Conservation (phyloP, 2,329 filamentous ascomycete species). For the Plectosphaerella sp. region DNA sequence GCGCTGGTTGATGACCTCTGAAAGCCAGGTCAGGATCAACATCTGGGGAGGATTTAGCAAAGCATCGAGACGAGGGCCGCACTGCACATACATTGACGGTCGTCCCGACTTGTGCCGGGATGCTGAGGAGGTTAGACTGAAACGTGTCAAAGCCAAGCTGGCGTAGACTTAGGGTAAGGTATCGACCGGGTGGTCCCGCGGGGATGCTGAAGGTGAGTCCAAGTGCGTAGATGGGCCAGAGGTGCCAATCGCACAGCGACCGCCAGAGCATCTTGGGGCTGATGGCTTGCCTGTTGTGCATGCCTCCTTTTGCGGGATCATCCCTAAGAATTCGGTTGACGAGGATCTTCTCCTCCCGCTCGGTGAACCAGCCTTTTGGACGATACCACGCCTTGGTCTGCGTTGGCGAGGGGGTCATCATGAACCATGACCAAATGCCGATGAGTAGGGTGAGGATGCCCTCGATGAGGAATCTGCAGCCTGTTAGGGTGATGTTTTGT, state of each 20-base stretch:
- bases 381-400: conserved; percentile 29
- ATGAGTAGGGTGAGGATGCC: conserved; percentile 14
- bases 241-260: conserved; percentile 48
- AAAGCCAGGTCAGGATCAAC: conserved; percentile 39
- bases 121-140: conserved; percentile 45
- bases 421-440: conserved; percentile 18
- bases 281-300: conserved; percentile 56
- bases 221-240: conserved; percentile 52
- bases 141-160: conserved; percentile 47
- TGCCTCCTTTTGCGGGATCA: conserved; percentile 51
- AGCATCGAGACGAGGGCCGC: conserved; percentile 10
- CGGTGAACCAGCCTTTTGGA: conserved; percentile 50
- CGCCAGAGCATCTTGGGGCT: conserved; percentile 41
- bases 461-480: conserved; percentile 41
- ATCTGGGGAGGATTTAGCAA: conserved; percentile 30
- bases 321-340: conserved; percentile 54
- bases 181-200: conserved; percentile 36
- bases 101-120: conserved; percentile 35
- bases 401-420: conserved; percentile 21
- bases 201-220: conserved; percentile 45
- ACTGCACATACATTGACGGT: not conserved
- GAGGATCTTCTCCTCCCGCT: conserved; percentile 49
- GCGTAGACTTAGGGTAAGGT: conserved; percentile 49
- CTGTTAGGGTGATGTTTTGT: no score
- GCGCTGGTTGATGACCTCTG: conserved; percentile 36